Conservation (phyloP, 2,329 filamentous ascomycete genomes). For the Colletotrichum sp. region DNA sequence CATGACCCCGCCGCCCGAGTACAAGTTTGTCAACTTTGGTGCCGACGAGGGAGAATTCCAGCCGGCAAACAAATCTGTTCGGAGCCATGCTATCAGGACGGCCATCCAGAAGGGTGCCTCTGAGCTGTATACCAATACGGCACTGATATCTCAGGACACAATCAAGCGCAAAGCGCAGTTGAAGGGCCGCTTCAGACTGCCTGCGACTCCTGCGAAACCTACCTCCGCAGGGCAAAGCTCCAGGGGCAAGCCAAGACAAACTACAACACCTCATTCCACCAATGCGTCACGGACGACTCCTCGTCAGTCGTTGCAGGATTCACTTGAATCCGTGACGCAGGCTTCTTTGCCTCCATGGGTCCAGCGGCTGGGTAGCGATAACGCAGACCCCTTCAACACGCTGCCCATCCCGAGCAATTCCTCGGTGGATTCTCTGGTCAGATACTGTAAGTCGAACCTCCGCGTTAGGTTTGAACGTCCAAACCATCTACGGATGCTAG, state of each 20-base stretch:
- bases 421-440: constrained; percentile 12
- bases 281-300: neutral
- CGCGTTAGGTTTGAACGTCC: neutral
- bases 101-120: constrained; percentile 12
- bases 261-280: neutral
- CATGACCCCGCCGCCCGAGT: constrained; percentile 8
- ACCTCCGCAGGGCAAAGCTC: neutral
- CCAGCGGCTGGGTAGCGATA: constrained; percentile 1
- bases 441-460: constrained; percentile 13
- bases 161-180: constrained; percentile 2
- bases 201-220: neutral
- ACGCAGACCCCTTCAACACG: constrained; percentile 21
- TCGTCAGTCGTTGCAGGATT: neutral
- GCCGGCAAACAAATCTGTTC: constrained; percentile 8
- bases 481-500: neutral
- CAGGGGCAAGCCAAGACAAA: neutral
- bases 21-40: constrained; percentile 18
- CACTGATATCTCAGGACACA: neutral
- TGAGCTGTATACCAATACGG: neutral
- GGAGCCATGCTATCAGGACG: constrained; percentile 22
- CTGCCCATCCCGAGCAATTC: constrained; percentile 17
- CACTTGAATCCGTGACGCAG: neutral
- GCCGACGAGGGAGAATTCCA: neutral
- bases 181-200: constrained; percentile 20
- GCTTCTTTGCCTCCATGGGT: neutral